Base-by-base conservation (phyloP, 345 rosid genomes). In the Moringa oleifera region DNA sequence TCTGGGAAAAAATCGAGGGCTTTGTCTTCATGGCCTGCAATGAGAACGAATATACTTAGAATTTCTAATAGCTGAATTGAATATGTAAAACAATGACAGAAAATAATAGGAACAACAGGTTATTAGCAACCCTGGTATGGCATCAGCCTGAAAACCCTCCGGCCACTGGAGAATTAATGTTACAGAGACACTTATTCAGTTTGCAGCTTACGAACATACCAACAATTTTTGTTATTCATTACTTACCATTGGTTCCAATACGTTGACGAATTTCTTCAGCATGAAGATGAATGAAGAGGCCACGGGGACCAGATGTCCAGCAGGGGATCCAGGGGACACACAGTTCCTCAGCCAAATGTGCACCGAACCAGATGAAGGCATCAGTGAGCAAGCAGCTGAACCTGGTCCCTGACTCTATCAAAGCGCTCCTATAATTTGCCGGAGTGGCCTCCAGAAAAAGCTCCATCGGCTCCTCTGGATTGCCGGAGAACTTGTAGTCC, bases 361-460 rank as follows among this genome's bases (percentile, higher is more conserved):
- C 79, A 0, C 65, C 83, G n/a, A 81, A 86, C 81, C 87, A 76
- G 25, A 54, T 69, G 23, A 86, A 86, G 0, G 81, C 89, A 36
- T 86, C 92, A 2, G 80, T 64, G 2, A 86, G 23, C 28, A 86
- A 53, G 61, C 81, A 76, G 49, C 59, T 72, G 19, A 81, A 25
- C 11, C 20, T 49, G 57, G 24, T 52, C 21, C 82, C 80, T 0
- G 64, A 67, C 37, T 51, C 80, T 52, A 28, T 57, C 62, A 77
- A 73, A 0, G 75, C 85, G 4, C 18, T 58, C 62, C 21, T 21
- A 22, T 77, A 72, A 56, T 76, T 83, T 23, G 23, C 79, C 13
- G 80, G 83, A 23, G 51, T 55, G 4, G 68, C 80, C 58, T 61
- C 65, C 25, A 81, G 15, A 55, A 86, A 83, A 23, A 62, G 22